phyloP scores from a whole-genome alignment of 225 moss, liverwort and hornwort species.

The Lunularia cruciata region DNA sequence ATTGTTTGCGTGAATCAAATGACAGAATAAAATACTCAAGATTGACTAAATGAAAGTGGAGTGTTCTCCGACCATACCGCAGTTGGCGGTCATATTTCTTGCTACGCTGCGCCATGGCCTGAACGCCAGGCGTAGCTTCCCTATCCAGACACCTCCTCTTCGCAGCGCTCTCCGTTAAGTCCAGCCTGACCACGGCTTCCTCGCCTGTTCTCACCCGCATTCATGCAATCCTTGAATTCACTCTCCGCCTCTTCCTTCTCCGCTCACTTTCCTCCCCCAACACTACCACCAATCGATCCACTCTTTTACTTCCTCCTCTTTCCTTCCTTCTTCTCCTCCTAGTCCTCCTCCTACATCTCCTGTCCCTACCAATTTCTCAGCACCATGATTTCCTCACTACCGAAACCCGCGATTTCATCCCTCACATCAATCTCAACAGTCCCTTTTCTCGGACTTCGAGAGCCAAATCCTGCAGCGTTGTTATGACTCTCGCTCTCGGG shows the following conservation, averaged over 20 bases:
- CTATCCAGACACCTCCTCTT: slow-evolving; percentile 50
- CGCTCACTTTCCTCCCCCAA: background rate
- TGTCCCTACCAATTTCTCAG: no score
- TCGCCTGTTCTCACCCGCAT: slow-evolving; percentile 53
- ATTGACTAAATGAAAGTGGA: background rate
- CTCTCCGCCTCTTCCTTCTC: background rate
- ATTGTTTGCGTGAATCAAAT: no score
- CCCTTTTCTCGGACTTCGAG: no score
- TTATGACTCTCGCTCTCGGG: no score
- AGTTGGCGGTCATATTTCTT: slow-evolving; percentile 99
- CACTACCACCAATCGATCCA: no score
- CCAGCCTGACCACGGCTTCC: slow-evolving; percentile 44
- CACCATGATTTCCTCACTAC: no score
- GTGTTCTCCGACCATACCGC: slow-evolving; percentile 44
- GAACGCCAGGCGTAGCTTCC: slow-evolving; percentile 55
- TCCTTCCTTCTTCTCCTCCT: no score
- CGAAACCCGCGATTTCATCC: no score
- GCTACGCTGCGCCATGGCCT: slow-evolving; percentile 88
- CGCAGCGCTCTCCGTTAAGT: slow-evolving; percentile 52
- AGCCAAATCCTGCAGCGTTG: no score
- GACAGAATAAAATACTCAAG: background rate
- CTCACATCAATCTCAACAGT: no score
- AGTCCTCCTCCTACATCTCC: no score
- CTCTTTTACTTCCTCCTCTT: no score
- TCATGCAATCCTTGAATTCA: slow-evolving; percentile 39